Percentiles rank a stretch among this genome's conserved stretches.
These are phyloP conservation scores for Beauveria varroae DNA, from an alignment of 2,329 filamentous ascomycete genomes.

Conservation along the genomic window DNA sequence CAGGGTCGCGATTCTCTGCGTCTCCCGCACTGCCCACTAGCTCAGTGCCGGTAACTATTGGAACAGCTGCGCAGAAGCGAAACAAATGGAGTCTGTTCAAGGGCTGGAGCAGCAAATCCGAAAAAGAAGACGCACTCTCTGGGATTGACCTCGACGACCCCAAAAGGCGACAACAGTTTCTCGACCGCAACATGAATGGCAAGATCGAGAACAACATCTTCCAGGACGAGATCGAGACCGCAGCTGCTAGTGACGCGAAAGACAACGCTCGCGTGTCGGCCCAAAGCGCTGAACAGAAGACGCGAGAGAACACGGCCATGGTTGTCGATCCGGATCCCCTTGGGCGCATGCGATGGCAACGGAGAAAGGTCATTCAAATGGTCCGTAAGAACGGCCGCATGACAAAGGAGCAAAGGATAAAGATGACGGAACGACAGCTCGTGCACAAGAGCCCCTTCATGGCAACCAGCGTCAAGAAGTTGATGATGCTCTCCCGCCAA, in stretches of 20 bases:
- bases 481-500: slow-evolving; percentile 77
- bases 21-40: background rate
- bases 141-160: slow-evolving; percentile 34
- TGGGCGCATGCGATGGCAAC: slow-evolving; percentile 66
- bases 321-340: slow-evolving; percentile 69
- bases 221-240: slow-evolving; percentile 45
- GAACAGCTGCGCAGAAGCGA: slow-evolving; percentile 25
- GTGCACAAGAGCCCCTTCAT: slow-evolving; percentile 60
- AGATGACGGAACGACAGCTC: slow-evolving; percentile 51
- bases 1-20: background rate
- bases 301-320: slow-evolving; percentile 47
- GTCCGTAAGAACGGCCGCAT: slow-evolving; percentile 51
- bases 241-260: slow-evolving; percentile 33
- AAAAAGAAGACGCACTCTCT: slow-evolving; percentile 22
- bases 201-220: slow-evolving; percentile 52
- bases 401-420: slow-evolving; percentile 57
- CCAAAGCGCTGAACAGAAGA: slow-evolving; percentile 18
- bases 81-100: slow-evolving; percentile 36
- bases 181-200: slow-evolving; percentile 31
- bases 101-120: slow-evolving; percentile 24
- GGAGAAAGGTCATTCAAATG: slow-evolving; percentile 74
- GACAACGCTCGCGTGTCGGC: background rate
- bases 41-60: background rate
- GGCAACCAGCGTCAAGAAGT: slow-evolving; percentile 86
- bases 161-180: slow-evolving; percentile 33